These are phyloP conservation scores for Eucalyptus guilfoylei DNA, from an alignment of 345 rosid genomes.

Conservation along the genomic window DNA sequence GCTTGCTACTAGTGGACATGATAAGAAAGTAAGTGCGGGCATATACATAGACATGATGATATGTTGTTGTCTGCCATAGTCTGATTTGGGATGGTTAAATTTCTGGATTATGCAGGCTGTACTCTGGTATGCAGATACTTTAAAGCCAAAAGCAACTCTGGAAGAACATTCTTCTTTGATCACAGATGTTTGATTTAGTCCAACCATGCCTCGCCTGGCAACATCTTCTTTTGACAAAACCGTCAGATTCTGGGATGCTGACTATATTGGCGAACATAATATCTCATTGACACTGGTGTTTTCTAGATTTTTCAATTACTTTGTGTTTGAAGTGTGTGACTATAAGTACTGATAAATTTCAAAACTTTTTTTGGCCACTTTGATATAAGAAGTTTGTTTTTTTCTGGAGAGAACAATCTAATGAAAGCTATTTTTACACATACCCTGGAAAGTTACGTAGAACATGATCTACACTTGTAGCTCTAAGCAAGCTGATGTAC, in stretches of 20 bases:
- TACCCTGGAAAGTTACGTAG: neutral
- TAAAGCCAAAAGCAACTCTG: conserved; percentile 61
- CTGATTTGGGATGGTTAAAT: neutral
- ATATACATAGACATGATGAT: neutral
- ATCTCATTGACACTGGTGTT: neutral
- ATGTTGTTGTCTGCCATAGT: neutral
- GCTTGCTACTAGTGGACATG: conserved; percentile 96
- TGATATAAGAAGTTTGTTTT: neutral
- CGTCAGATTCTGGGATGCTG: conserved; percentile 97
- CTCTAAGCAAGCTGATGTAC: neutral
- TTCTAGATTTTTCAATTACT: neutral
- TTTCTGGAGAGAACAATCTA: neutral
- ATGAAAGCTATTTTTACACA: neutral
- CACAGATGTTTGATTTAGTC: conserved; percentile 90
- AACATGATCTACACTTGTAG: neutral
- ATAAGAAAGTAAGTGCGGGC: conserved; percentile 56
- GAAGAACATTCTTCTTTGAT: conserved; percentile 76
- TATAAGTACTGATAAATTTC: neutral
- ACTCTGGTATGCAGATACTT: conserved; percentile 63
- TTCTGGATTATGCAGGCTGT: conserved; percentile 52
- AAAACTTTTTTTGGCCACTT: neutral
- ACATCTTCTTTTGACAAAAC: conserved; percentile 97
- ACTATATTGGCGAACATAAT: conserved; percentile 39
- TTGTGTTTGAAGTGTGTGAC: neutral
- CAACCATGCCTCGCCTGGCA: conserved; percentile 79